Evolutionary conservation across 306 rosid genomes (phyloP).

Genomic region (Coriaria nepalensis): DNA sequence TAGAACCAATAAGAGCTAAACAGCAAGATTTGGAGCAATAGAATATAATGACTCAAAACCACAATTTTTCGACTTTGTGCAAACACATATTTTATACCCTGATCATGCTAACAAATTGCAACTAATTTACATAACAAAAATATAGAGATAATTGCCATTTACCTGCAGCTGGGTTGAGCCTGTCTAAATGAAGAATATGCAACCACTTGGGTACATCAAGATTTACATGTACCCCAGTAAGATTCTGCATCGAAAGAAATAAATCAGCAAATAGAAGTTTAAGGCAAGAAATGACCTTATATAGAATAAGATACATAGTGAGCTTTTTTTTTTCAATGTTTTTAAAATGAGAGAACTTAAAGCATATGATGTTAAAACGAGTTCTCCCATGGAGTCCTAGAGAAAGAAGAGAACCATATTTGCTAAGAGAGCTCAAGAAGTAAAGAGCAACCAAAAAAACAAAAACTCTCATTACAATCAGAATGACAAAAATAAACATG

Average conservation of each 20-base stretch:
- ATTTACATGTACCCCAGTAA: conserved; percentile 70
- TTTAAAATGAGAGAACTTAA: neutral
- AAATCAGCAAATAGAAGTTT: conserved; percentile 11
- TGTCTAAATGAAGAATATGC: conserved; percentile 72
- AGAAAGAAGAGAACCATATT: neutral
- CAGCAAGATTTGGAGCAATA: neutral
- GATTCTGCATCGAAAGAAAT: conserved; percentile 41
- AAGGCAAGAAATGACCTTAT: neutral
- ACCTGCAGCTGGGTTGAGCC: conserved; percentile 71
- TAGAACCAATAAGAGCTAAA: neutral
- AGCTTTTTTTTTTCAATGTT: neutral
- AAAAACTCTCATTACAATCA: too few species aligned
- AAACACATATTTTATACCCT: too few species aligned
- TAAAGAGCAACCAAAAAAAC: too few species aligned
- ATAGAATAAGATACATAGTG: neutral
- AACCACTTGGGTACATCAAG: conserved; percentile 90
- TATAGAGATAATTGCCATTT: conserved; percentile 11
- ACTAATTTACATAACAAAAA: neutral
- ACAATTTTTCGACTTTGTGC: too few species aligned
- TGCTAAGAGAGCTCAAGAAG: too few species aligned
- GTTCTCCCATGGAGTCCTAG: too few species aligned
- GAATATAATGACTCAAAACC: neutral
- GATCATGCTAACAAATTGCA: too few species aligned
- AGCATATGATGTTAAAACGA: too few species aligned
- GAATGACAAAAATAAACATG: too few species aligned